Evolutionary conservation across 108 stramenopile genomes (phyloP), one percentile per base, ranked within the genome.

Genomic region (Skeletonema potamos): DNA sequence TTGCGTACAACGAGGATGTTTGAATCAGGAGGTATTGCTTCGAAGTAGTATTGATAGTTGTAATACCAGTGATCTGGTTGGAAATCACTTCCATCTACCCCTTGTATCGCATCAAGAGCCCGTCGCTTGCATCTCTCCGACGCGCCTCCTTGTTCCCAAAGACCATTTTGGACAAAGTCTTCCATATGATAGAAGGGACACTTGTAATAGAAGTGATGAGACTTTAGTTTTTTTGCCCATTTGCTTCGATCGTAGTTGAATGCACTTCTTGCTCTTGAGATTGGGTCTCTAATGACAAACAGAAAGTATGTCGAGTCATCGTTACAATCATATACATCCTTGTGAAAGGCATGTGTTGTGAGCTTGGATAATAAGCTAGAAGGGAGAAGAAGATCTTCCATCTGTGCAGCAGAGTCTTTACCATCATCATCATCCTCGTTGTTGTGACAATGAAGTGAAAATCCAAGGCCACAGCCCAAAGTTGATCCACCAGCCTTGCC

Each of bases 401-500:
- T n/a, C n/a, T n/a, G n/a, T n/a, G 1, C 36, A 2, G 12, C 9
- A 37, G 36, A 10, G 36, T 10, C 57, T 36, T 60, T 60, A 59
- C 54, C 41, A 0, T 51, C 11, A 30, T 20, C 15, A 41, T 65
- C 6, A 34, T n/a, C n/a, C n/a, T n/a, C n/a, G n/a, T n/a, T n/a
- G n/a, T n/a, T n/a, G n/a, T n/a, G n/a, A n/a, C 77, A 78, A 56
- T 78, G 77, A 12, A 78, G 65, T 7, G 64, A 61, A 27, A 78
- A 78, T 54, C 77, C 77, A 0, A 78, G 70, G 36, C 46, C 43
- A 60, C 77, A 78, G 30, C 77, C 71, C 48, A 54, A 29, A 17
- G 77, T 70, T 9, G 70, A 71, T 24, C 77, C 77, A 26, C 77
- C 77, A 24, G 77, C 69, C 43, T 77, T 77, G 1, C 77, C 77